These are phyloP conservation scores for Nectriaceae sp. DNA, from an alignment of 2,329 filamentous ascomycete genomes.

Conservation along the genomic window DNA sequence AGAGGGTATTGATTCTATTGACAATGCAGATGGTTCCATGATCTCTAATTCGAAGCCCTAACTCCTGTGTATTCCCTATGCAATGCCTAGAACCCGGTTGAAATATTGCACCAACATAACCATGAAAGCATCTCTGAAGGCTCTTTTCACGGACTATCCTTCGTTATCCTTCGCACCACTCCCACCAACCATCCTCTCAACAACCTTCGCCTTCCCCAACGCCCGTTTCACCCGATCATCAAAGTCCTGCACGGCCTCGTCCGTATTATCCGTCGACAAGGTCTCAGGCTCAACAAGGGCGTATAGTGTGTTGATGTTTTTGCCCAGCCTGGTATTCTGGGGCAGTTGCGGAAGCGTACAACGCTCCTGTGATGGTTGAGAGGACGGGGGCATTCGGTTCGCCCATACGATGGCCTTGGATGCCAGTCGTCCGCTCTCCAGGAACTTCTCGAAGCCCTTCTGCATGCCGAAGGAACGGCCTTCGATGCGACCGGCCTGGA, in stretches of 20 bases:
- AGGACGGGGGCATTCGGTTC: conserved; percentile 57
- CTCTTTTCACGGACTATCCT: conserved; percentile 14
- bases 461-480: conserved; percentile 88
- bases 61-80: conserved; percentile 8
- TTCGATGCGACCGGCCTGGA: conserved; percentile 78
- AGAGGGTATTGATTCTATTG: conserved; percentile 33
- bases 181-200: conserved; percentile 64
- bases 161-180: conserved; percentile 18
- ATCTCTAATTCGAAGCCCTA: conserved; percentile 11
- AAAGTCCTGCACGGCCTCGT: conserved; percentile 87
- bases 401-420: conserved; percentile 84
- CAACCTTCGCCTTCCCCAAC: conserved; percentile 79
- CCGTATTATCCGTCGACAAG: conserved; percentile 77
- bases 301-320: conserved; percentile 75
- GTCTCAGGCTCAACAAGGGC: conserved; percentile 78
- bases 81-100: not conserved
- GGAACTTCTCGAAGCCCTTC: conserved; percentile 91
- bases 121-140: conserved; percentile 4
- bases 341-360: conserved; percentile 45
- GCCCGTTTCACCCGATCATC: conserved; percentile 87
- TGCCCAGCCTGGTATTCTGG: conserved; percentile 67
- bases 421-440: conserved; percentile 76
- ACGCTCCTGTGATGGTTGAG: not conserved
- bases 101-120: not conserved
- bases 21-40: conserved; percentile 30